phyloP scores from a whole-genome alignment of 306 rosid species.

The Glycine tomentella region DNA sequence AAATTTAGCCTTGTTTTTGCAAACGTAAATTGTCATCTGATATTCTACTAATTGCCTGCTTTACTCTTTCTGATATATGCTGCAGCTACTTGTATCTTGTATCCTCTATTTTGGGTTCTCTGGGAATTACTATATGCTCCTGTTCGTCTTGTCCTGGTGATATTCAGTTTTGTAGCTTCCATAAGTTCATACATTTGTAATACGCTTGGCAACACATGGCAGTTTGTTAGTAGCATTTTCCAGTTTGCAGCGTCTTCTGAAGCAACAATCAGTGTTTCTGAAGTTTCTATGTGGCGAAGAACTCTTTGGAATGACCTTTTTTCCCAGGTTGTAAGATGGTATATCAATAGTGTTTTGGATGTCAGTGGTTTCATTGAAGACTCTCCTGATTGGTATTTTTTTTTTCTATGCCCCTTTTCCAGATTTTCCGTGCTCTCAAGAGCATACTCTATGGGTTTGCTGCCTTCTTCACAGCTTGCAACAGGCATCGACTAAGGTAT shows the following conservation, averaged over 20 bases:
- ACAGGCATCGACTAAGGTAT: constrained; percentile 96
- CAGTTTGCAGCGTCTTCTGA: constrained; percentile 78
- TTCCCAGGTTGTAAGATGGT: constrained; percentile 69
- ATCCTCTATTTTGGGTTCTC: constrained; percentile 72
- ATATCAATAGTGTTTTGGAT: constrained; percentile 16
- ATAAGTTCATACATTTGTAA: constrained; percentile 48
- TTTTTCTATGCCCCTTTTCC: constrained; percentile 43
- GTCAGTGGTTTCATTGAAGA: constrained; percentile 18
- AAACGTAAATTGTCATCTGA: constrained; percentile 24
- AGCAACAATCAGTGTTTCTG: constrained; percentile 65
- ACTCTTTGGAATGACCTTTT: constrained; percentile 95
- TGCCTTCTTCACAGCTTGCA: constrained; percentile 92
- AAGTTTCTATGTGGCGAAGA: constrained; percentile 84
- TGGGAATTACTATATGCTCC: constrained; percentile 83
- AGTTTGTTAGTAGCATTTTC: constrained; percentile 61
- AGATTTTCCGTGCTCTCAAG: constrained; percentile 92
- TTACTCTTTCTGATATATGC: constrained; percentile 39
- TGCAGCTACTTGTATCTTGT: constrained; percentile 71
- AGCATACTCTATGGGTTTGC: constrained; percentile 84
- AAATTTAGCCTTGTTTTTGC: constrained; percentile 13
- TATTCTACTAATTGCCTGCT: constrained; percentile 28
- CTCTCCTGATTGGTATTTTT: constrained; percentile 39
- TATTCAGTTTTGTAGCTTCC: constrained; percentile 59
- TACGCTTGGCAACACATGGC: constrained; percentile 61
- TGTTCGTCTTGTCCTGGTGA: constrained; percentile 57